Evolutionary conservation across 495 filamentous ascomycete genomes (phyloP).

Genomic region (Tirmania nivea): DNA sequence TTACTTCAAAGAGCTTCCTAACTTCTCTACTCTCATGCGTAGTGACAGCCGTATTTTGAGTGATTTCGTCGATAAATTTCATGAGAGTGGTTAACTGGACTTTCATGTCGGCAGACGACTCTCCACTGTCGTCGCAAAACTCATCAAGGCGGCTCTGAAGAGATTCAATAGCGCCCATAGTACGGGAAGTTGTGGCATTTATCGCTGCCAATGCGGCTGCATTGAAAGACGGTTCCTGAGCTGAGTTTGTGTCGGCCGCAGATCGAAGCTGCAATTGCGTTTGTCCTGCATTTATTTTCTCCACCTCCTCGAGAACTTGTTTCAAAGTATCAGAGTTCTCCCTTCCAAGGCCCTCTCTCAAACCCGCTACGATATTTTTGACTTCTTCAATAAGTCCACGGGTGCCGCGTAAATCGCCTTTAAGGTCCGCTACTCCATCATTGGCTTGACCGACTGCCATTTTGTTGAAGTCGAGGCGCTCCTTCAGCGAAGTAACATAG

Average conservation of each 20-base stretch:
- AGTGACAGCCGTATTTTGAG: slow-evolving; percentile 11
- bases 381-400: background rate
- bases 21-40: slow-evolving; percentile 16
- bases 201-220: slow-evolving; percentile 17
- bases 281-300: background rate
- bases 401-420: background rate
- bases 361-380: background rate
- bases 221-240: background rate
- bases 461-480: background rate
- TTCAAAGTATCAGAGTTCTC: background rate
- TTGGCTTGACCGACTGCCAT: background rate
- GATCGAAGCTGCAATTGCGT: background rate
- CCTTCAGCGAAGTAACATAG: background rate
- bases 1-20: slow-evolving; percentile 19
- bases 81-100: background rate
- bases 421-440: background rate
- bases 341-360: background rate
- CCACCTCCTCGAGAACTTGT: background rate
- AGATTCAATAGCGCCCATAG: slow-evolving; percentile 17
- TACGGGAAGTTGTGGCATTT: slow-evolving; percentile 18
- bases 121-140: slow-evolving; percentile 13
- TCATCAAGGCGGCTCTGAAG: slow-evolving; percentile 18
- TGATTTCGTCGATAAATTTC: slow-evolving; percentile 16
- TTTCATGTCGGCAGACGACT: background rate
- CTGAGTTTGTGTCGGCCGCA: background rate